Evolutionary conservation across 1,284 basidiomycete species (phyloP), one percentile per base, ranked within the genome.

Genomic region (Cryptococcus amylolentus): DNA sequence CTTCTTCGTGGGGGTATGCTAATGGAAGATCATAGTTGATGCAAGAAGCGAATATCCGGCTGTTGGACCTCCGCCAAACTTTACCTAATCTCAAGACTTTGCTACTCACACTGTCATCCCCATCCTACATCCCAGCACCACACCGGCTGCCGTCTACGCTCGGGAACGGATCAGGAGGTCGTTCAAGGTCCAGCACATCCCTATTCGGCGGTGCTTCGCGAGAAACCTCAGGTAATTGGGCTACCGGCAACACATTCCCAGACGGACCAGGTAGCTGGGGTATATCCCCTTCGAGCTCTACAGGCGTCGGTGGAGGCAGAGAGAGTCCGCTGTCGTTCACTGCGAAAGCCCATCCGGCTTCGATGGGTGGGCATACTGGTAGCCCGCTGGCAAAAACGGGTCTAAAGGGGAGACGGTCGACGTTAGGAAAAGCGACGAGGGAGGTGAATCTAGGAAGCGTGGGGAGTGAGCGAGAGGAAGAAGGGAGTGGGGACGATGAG

Each of bases 11-110:
- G 10, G 27, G 38, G 31, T 5, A 37, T 31, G 20, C 3, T 18
- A 38, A 43, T 14, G 28, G 43, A 5, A 10, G 35, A 23, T 8
- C n/a, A 6, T 62, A 96, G 91, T 83, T 96, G 55, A 95, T 95
- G 93, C 82, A 84, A 60, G 89, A 93, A 67, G 84, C 88, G 18
- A 86, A 91, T 70, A 81, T 98, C 55, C 86, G 88, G 45, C 87
- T 91, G 18, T 78, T 93, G 61, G 96, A 99, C 77, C 86, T 97
- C 77, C 85, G 94, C 42, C 94, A 98, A 73, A 98, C 94, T 0
- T 81, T 99, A 39, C 91, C 94, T 40, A 99, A 99, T 77, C 82
- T 96, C 63, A 97, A 97, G 79, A 95, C 94, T 70, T 81, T 97
- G 35, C 78, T 97, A 53, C 82, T 97, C 18, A 97, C 90, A 1